Base-by-base conservation (phyloP, 2,329 filamentous ascomycete genomes). In the Pleomassaria siparia region DNA sequence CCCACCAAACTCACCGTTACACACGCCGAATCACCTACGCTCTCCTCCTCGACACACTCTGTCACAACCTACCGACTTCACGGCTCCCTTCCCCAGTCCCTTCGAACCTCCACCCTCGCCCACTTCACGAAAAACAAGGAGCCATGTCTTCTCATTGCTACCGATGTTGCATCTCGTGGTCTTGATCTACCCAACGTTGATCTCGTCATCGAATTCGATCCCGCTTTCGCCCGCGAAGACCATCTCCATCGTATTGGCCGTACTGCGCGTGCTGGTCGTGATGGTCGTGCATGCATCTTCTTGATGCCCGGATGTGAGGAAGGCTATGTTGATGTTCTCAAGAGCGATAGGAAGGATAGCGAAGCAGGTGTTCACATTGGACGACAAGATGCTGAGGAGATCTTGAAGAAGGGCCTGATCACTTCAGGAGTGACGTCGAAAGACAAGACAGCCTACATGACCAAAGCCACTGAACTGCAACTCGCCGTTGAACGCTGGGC, bases 151-250 rank as follows among this genome's bases (percentile, higher is more conserved):
- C 81, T 99, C 13, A 82, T 99, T 55, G 95, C 91, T 59, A 99
- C 94, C 1, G 94, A 99, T 64, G 94, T 99, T 42, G 90, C 94
- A 11, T 94, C 94, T 16, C 89, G 94, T 65, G 94, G 94, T 75
- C 84, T 99, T 33, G 94, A 99, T 76, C 83, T 99, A 13, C 92
- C 92, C 1, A 92, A 94, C 42, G 89, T 99, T 43, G 94, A 99
- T 68, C 80, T 96, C 16, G 91, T 99, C 41, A 82, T 99, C 47
- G 94, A 99, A 70, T 97, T 96, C 67, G 94, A 99, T 66, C 91
- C 94, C 0, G 89, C 94, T 2, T 97, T 97, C 72, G 90, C 88
- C 66, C 85, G 90, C 20, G 88, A 91, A 51, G 94, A 99, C 69
- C 94, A 99, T 69, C 81, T 96, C 7, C 94, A 99, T 74, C 87